Conservation (phyloP, 306 rosid species). For the Astragalus glycyphyllos region DNA sequence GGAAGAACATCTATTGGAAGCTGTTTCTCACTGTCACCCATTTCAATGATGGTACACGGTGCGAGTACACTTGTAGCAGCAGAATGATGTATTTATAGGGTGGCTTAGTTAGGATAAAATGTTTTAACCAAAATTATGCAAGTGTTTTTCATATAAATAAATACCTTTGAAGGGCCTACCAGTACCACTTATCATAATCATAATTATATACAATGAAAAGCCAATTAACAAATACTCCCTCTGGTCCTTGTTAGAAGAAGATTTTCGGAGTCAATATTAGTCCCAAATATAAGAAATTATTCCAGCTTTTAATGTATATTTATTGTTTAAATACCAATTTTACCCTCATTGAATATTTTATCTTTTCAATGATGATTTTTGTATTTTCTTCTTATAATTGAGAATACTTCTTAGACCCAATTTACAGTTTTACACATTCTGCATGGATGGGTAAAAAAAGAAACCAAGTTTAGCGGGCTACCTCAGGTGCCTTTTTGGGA, state of each 20-base stretch:
- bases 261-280: too few relatives aligned
- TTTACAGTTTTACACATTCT: too few relatives aligned
- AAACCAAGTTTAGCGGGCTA: too few relatives aligned
- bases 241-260: too few relatives aligned
- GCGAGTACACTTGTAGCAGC: background rate
- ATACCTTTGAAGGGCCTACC: background rate
- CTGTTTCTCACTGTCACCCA: conserved; percentile 30
- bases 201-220: background rate
- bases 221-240: background rate
- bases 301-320: too few relatives aligned
- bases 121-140: background rate
- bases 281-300: too few relatives aligned
- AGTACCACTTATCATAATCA: background rate
- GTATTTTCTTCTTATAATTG: too few relatives aligned
- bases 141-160: background rate
- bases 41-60: background rate
- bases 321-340: too few relatives aligned
- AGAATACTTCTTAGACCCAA: too few relatives aligned
- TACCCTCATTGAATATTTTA: too few relatives aligned
- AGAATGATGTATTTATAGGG: conserved; percentile 37
- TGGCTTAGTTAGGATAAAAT: background rate
- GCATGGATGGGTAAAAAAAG: too few relatives aligned
- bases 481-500: conserved; percentile 4
- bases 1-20: conserved; percentile 30
- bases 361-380: too few relatives aligned